Evolutionary conservation across 108 stramenopile genomes (phyloP).

Genomic region (Aurantiochytrium sp.): DNA sequence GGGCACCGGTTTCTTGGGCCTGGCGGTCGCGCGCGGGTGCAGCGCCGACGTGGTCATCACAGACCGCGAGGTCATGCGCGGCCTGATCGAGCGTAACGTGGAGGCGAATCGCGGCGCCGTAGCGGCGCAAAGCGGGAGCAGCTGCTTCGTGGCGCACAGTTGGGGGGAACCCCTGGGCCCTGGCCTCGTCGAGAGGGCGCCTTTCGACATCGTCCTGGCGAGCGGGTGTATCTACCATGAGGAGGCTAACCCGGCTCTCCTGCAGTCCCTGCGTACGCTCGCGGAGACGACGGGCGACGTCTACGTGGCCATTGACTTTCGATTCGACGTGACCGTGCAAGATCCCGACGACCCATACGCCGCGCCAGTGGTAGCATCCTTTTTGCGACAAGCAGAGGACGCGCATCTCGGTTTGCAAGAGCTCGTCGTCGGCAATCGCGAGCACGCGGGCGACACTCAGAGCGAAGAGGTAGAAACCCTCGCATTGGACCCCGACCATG

Average conservation of each 20-base stretch:
- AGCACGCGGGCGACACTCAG: too few relatives aligned
- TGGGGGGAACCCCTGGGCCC: neutral
- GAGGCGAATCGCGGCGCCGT: neutral
- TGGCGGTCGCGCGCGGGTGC: neutral
- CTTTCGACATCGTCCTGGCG: neutral
- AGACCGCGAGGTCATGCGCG: neutral
- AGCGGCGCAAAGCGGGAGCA: neutral
- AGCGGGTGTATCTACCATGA: conserved; percentile 24
- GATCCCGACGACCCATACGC: neutral
- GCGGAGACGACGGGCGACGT: neutral
- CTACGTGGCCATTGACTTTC: conserved; percentile 17
- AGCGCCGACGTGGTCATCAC: neutral
- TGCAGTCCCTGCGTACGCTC: neutral
- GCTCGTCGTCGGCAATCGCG: neutral
- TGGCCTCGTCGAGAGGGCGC: neutral
- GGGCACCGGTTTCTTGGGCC: neutral
- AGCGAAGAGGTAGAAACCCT: too few relatives aligned
- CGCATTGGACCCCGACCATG: neutral
- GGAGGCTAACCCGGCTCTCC: neutral
- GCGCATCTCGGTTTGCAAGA: neutral
- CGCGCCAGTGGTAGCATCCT: neutral
- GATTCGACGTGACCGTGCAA: neutral
- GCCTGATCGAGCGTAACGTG: neutral
- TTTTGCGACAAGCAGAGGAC: neutral
- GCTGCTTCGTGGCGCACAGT: neutral